These are phyloP conservation scores for Hymenoscyphus repandus DNA, from an alignment of 2,329 filamentous ascomycete genomes.

Conservation along the genomic window DNA sequence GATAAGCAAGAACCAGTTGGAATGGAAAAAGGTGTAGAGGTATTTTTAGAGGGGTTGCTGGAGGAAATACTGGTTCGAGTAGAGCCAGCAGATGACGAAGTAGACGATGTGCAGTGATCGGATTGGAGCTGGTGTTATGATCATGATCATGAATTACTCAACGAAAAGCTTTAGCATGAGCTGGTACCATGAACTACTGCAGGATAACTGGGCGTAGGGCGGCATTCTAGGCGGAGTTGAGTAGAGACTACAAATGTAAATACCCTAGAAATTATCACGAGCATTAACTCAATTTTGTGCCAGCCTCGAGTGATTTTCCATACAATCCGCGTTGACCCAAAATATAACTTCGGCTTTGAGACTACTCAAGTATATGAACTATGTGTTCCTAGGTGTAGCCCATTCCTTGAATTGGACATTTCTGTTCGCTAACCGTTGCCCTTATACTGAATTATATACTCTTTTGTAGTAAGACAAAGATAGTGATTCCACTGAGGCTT, in stretches of 20 bases:
- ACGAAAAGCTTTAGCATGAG: not conserved
- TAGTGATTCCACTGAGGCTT: too few relatives aligned
- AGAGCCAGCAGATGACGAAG: slow-evolving; percentile 63
- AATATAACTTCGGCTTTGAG: not conserved
- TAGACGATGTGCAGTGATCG: slow-evolving; percentile 20
- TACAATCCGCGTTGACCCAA: not conserved
- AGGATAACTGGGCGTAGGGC: not conserved
- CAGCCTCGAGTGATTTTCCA: too few relatives aligned
- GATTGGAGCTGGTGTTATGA: not conserved
- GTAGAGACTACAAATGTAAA: not conserved
- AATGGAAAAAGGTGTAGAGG: slow-evolving; percentile 86
- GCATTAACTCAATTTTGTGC: too few relatives aligned
- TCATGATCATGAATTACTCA: not conserved
- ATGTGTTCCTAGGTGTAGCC: too few relatives aligned
- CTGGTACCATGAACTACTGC: not conserved
- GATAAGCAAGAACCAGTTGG: slow-evolving; percentile 84
- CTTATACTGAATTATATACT: too few relatives aligned
- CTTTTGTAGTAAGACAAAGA: too few relatives aligned
- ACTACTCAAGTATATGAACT: too few relatives aligned
- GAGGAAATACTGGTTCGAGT: slow-evolving; percentile 92
- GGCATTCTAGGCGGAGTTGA: not conserved
- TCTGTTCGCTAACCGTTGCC: too few relatives aligned
- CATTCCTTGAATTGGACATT: too few relatives aligned
- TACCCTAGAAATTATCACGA: slow-evolving; percentile 1
- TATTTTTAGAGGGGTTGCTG: slow-evolving; percentile 84